Conservation (phyloP, 2,329 filamentous ascomycete species). For the Arthrobotrys pseudoclavata region DNA sequence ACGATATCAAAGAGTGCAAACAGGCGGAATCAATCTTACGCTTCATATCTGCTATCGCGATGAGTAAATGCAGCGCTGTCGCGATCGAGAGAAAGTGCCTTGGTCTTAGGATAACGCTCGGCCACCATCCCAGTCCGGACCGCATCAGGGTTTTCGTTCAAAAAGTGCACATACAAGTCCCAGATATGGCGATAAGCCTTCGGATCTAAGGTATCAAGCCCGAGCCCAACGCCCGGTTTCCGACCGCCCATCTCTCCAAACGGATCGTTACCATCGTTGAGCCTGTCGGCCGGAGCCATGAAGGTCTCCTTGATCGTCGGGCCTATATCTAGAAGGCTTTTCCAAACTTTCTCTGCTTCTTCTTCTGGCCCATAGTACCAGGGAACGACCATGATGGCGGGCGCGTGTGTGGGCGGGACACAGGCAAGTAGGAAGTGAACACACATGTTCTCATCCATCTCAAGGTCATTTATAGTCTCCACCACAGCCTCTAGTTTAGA, state of each 20-base stretch:
- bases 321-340: constrained; percentile 61
- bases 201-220: constrained; percentile 36
- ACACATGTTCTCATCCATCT: constrained; percentile 60
- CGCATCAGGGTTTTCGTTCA: constrained; percentile 46
- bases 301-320: constrained; percentile 61
- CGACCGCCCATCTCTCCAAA: constrained; percentile 46
- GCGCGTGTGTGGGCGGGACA: constrained; percentile 61
- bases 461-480: constrained; percentile 60
- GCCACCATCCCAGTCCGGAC: constrained; percentile 33
- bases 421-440: constrained; percentile 62
- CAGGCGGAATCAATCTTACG: constrained; percentile 12
- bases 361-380: constrained; percentile 61
- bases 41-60: constrained; percentile 45
- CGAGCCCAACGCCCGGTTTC: constrained; percentile 43
- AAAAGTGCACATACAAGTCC: constrained; percentile 42
- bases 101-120: constrained; percentile 40
- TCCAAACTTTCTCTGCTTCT: constrained; percentile 61
- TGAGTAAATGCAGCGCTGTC: constrained; percentile 30
- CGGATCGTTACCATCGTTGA: constrained; percentile 48
- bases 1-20: neutral
- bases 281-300: constrained; percentile 62
- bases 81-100: constrained; percentile 9
- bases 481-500: constrained; percentile 63
- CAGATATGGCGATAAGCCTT: constrained; percentile 40
- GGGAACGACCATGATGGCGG: constrained; percentile 59